These are phyloP conservation scores for Meripilus lineatus DNA, from an alignment of 1,284 basidiomycete species.

Conservation along the genomic window DNA sequence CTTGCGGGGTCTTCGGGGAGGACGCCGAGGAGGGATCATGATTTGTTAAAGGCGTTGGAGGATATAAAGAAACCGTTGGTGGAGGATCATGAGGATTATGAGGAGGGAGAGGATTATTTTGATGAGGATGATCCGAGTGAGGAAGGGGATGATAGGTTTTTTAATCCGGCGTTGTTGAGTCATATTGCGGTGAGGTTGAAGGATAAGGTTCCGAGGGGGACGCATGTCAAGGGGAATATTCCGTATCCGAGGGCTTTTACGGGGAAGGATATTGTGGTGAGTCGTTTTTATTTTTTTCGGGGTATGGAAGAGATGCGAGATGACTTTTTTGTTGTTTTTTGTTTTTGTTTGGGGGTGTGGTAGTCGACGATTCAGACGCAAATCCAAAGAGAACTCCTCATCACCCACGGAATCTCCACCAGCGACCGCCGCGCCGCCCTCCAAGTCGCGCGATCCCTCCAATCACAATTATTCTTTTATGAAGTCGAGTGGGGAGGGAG, in stretches of 20 bases:
- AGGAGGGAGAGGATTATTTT: conserved; percentile 50
- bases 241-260: conserved; percentile 87
- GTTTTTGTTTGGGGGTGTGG: not conserved
- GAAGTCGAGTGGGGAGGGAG: conserved; percentile 95
- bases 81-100: conserved; percentile 40
- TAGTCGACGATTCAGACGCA: conserved; percentile 80
- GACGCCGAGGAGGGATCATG: conserved; percentile 25
- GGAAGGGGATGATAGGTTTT: conserved; percentile 72
- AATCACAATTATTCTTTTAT: conserved; percentile 92
- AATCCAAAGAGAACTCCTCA: conserved; percentile 64
- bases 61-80: conserved; percentile 37
- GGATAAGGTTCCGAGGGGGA: conserved; percentile 80
- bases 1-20: too few species aligned
- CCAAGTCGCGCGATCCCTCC: conserved; percentile 83
- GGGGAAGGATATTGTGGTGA: conserved; percentile 86
- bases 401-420: conserved; percentile 66
- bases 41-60: conserved; percentile 30
- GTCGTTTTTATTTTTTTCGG: too few species aligned
- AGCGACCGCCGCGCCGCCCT: conserved; percentile 79
- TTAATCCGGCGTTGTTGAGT: conserved; percentile 84
- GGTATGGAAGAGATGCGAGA: too few species aligned
- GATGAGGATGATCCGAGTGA: conserved; percentile 63
- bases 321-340: not conserved
- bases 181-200: conserved; percentile 85
- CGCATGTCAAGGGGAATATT: conserved; percentile 88